Conservation (phyloP, 2,329 filamentous ascomycete genomes). For the Neodidymelliopsis sp. region DNA sequence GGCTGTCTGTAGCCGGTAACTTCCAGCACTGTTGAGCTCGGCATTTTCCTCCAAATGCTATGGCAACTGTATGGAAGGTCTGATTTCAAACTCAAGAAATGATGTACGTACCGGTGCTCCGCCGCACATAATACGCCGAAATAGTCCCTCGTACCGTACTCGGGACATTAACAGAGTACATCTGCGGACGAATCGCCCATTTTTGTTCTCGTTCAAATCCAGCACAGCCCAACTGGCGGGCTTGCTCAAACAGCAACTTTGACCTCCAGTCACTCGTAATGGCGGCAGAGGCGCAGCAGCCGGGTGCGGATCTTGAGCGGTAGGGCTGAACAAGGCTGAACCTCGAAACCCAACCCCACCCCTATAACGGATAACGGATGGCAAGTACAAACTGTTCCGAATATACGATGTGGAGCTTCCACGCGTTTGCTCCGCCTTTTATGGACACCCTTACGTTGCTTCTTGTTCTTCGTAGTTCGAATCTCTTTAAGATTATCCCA, state of each 20-base stretch:
- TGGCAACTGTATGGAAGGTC: too few species aligned
- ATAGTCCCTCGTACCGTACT: too few species aligned
- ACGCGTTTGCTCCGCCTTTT: too few species aligned
- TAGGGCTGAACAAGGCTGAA: conserved; percentile 5
- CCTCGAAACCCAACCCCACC: not conserved
- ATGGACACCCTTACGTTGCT: too few species aligned
- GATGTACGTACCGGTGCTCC: too few species aligned
- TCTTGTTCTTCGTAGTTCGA: too few species aligned
- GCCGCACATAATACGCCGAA: too few species aligned
- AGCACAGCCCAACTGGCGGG: not conserved
- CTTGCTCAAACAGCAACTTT: not conserved
- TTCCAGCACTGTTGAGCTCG: too few species aligned
- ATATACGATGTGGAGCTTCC: too few species aligned
- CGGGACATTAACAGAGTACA: not conserved
- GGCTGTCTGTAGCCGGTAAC: not conserved
- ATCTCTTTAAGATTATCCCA: too few species aligned
- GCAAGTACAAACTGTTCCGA: not conserved
- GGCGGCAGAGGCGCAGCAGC: not conserved
- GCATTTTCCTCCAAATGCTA: too few species aligned
- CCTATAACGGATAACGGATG: not conserved
- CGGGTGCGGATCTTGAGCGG: not conserved
- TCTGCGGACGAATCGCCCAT: conserved; percentile 3
- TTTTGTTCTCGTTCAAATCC: not conserved
- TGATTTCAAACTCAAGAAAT: not conserved
- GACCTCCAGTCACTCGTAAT: not conserved